Conservation (phyloP, 2,329 filamentous ascomycete species). For the Tolypocladium tropicale region DNA sequence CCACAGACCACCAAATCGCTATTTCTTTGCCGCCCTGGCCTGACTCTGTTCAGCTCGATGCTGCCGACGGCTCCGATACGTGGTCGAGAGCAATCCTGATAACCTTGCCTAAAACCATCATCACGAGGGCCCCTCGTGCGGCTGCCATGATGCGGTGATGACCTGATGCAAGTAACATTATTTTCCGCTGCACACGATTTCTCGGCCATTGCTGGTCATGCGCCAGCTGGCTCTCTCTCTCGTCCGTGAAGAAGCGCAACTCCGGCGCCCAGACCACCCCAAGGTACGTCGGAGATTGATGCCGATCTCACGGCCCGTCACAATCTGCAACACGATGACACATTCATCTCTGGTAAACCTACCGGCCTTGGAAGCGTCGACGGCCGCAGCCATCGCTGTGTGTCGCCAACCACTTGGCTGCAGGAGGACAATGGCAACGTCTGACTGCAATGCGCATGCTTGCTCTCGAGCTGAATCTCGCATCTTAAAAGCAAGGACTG, state of each 20-base stretch:
- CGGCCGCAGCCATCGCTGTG: background rate
- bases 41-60: slow-evolving; percentile 20
- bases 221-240: background rate
- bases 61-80: slow-evolving; percentile 41
- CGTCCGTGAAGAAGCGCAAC: background rate
- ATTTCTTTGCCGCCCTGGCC: slow-evolving; percentile 28
- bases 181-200: background rate
- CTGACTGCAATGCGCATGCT: slow-evolving; percentile 2
- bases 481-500: background rate
- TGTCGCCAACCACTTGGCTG: slow-evolving; percentile 16
- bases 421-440: slow-evolving; percentile 14
- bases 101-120: slow-evolving; percentile 59
- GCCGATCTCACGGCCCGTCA: background rate
- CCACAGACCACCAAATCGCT: slow-evolving; percentile 35
- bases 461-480: no score
- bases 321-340: slow-evolving; percentile 20
- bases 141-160: slow-evolving; percentile 58
- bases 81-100: slow-evolving; percentile 46
- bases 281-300: background rate
- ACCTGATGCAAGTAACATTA: slow-evolving; percentile 55
- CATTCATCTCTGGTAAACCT: slow-evolving; percentile 32
- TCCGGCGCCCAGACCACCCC: background rate
- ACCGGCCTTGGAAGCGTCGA: slow-evolving; percentile 17
- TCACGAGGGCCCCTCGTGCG: slow-evolving; percentile 56
- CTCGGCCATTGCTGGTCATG: background rate